Percentiles rank a stretch among this genome's conserved stretches.
Evolutionary conservation across 78 protist species (phyloP).

Genomic region (Dictyostelium capitatum): DNA sequence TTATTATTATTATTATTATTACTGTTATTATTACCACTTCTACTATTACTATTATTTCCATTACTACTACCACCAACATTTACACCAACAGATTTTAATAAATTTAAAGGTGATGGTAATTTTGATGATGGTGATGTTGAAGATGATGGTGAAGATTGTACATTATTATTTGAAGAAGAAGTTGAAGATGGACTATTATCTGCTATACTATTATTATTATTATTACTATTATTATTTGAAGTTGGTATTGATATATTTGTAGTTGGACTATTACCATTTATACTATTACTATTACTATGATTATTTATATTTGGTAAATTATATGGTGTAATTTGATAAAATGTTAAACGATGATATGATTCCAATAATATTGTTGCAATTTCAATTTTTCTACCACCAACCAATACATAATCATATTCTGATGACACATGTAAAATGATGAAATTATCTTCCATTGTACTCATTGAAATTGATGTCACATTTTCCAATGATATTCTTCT

Average conservation of each 20-base stretch:
- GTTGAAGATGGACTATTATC: not conserved
- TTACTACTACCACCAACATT: not conserved
- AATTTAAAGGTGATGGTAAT: not conserved
- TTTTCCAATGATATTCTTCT: slow-evolving; percentile 77
- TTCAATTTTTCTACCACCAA: slow-evolving; percentile 89
- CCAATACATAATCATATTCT: slow-evolving; percentile 91
- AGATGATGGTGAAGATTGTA: not conserved
- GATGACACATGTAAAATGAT: slow-evolving; percentile 85
- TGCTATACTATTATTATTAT: not conserved
- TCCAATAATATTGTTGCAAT: slow-evolving; percentile 80
- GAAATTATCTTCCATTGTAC: slow-evolving; percentile 87
- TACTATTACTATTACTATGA: not conserved
- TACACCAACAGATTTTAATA: not conserved
- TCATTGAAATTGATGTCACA: slow-evolving; percentile 73
- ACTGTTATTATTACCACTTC: not conserved
- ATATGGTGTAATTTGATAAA: slow-evolving; percentile 7
- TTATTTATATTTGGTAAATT: not conserved
- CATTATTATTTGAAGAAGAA: not conserved
- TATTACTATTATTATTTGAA: not conserved
- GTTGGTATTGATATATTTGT: not conserved
- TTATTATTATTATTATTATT: not conserved
- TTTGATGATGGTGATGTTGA: not conserved
- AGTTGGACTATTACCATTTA: not conserved
- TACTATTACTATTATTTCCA: not conserved
- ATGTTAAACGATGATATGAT: slow-evolving; percentile 62